Evolutionary conservation across 345 rosid species (phyloP).

Genomic region (Brassica cretica): DNA sequence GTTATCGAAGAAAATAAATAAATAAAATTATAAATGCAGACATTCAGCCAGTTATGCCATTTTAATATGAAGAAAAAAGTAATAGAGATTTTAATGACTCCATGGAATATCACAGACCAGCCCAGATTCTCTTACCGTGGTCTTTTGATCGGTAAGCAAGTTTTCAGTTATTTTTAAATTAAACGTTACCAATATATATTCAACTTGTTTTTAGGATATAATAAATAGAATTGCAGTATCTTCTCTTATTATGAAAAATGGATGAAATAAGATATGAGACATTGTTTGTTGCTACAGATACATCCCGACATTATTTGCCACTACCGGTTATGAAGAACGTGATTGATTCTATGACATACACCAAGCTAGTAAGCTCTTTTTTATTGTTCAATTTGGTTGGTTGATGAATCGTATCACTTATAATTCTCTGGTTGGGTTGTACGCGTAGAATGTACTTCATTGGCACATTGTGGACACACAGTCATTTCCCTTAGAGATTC

Average conservation of each 20-base stretch:
- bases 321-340: constrained; percentile 58
- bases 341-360: constrained; percentile 70
- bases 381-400: background rate
- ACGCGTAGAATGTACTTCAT: constrained; percentile 64
- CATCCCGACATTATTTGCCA: constrained; percentile 75
- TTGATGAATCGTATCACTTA: constrained; percentile 7
- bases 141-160: constrained; percentile 59
- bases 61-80: constrained; percentile 48
- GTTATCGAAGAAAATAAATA: background rate
- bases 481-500: constrained; percentile 72
- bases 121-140: constrained; percentile 77
- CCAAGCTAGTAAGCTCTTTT: constrained; percentile 59
- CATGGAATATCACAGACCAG: constrained; percentile 62
- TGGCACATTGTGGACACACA: constrained; percentile 79
- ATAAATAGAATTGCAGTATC: background rate
- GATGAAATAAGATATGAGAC: background rate
- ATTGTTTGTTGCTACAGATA: constrained; percentile 49
- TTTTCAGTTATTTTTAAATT: background rate
- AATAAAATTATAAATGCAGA: constrained; percentile 46
- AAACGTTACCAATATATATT: background rate
- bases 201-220: background rate
- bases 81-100: constrained; percentile 54
- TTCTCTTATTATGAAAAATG: background rate
- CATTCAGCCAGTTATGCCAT: constrained; percentile 71
- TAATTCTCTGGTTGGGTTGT: background rate